phyloP scores from a whole-genome alignment of 1,284 basidiomycete genomes.

The Uromyces viciae-fabae region DNA sequence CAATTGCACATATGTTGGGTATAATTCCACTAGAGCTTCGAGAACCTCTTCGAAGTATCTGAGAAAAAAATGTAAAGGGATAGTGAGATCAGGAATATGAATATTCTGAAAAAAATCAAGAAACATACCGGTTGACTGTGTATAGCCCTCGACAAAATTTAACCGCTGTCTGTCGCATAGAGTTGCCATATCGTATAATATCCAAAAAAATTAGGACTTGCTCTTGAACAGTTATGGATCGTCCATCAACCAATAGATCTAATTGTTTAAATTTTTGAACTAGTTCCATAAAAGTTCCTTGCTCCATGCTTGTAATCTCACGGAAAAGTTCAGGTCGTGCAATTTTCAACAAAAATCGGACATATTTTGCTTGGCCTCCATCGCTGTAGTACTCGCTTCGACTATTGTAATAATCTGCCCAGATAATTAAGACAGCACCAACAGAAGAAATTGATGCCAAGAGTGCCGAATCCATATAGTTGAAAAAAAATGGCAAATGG shows the following conservation, averaged over 20 bases:
- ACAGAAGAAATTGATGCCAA: too few species aligned
- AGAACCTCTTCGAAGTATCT: too few species aligned
- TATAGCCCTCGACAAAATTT: background rate
- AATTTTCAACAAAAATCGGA: background rate
- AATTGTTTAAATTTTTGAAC: background rate
- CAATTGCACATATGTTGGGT: too few species aligned
- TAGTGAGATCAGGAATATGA: too few species aligned
- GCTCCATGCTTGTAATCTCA: background rate
- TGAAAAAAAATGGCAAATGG: too few species aligned
- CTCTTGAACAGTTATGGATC: background rate
- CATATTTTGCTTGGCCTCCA: background rate
- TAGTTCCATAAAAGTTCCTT: background rate
- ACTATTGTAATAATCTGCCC: too few species aligned
- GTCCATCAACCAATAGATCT: background rate
- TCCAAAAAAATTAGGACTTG: background rate
- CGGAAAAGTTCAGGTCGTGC: background rate
- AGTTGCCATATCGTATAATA: background rate
- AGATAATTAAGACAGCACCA: too few species aligned
- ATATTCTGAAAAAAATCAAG: too few species aligned
- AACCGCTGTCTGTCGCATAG: background rate
- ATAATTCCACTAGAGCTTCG: too few species aligned
- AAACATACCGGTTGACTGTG: background rate
- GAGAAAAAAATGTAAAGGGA: too few species aligned
- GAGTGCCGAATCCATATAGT: too few species aligned
- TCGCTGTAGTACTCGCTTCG: background rate